Evolutionary conservation across 495 filamentous ascomycete species (phyloP), one percentile per base, ranked within the genome.

Genomic region (Neurospora sp.): DNA sequence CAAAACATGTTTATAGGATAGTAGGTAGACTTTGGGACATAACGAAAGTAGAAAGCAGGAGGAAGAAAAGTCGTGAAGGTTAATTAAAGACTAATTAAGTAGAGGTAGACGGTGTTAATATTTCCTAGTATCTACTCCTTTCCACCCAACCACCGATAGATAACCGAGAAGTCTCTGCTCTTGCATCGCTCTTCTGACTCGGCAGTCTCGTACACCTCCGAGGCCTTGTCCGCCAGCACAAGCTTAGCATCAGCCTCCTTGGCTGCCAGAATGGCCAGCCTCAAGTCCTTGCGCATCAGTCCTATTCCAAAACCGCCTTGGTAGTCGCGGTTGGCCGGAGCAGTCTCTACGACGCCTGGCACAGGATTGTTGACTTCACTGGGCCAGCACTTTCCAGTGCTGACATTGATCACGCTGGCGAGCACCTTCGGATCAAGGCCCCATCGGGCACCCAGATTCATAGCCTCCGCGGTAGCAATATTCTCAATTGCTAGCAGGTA

Each of bases 351-450:
- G 0, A 95, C 93, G n/a, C 92, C 93, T 48, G 93, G 91, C 11
- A 97, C 92, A 1, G 94, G 94, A 77, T 98, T 98, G 79, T 98
- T 98, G 66, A 94, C 81, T 79, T 97, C 94, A 73, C 89, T 93
- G 9, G 93, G 92, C 94, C 94, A 98, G 85, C 93, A 97, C 70
- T 87, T 89, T 42, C 94, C 94, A 1, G 93, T 96, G 68, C 91
- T 93, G 22, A 90, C 88, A 78, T 96, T 97, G 80, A 97, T 91
- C 81, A 98, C 85, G 46, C 89, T 87, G 2, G 91, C 92, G 16
- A 98, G 82, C 1, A 89, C 88, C 77, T 91, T 91, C 12, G 92
- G 89, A 71, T 97, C 92, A 11, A 98, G 86, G 2, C 94, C 94
- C 87, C 91, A 93, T 74, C 88, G 89, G 27, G 95, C 88, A 37